Base-by-base conservation (phyloP, 305 asterid species). In the Fraxinus latifolia region DNA sequence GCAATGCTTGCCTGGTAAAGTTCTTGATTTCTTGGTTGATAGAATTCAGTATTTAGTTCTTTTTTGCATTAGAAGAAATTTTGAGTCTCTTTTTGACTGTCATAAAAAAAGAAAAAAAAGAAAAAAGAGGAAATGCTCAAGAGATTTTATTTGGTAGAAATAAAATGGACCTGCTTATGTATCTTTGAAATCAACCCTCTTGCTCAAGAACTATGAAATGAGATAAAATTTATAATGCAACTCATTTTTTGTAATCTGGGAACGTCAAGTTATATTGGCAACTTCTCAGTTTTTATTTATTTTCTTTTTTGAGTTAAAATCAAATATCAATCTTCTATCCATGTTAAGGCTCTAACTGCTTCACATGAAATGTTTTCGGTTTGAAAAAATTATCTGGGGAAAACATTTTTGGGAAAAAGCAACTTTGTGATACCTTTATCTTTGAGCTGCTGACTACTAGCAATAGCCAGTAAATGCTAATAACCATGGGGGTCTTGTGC, bases 1-100 rank as follows among this genome's bases (percentile, higher is more conserved):
- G 87, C 98, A 96, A 79, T 93, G 97, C 76, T 92, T 96, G 91
- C 93, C 96, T 84, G 97, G 98, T 94, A 90, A 82, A 76, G 32
- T 39, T 85, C 44, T 79, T 81, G 77, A 83, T 79, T 19, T n/a
- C 74, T 81, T 67, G 14, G 27, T 33, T 12, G 44, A n/a, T 25
- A 11, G 27, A 58, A 78, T 36, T 67, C 23, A 39, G 3, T 47
- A 7, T 21, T 67, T 76, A 31, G 72, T 68, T 21, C 0, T 21
- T 19, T 8, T 19, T 65, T 6, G 31, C 5, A 33, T 44, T 17
- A n/a, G 58, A 44, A 47, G n/a, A 50, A 27, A 2, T 50, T 15
- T 47, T 12, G 79, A 76, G 60, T 42, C 7, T 23, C n/a, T 29
- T 5, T n/a, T 15, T 50, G 62, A 47, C 27, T 9, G 71, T 77